phyloP scores from a whole-genome alignment of 2,329 filamentous ascomycete genomes.

The Alternaria sp. region DNA sequence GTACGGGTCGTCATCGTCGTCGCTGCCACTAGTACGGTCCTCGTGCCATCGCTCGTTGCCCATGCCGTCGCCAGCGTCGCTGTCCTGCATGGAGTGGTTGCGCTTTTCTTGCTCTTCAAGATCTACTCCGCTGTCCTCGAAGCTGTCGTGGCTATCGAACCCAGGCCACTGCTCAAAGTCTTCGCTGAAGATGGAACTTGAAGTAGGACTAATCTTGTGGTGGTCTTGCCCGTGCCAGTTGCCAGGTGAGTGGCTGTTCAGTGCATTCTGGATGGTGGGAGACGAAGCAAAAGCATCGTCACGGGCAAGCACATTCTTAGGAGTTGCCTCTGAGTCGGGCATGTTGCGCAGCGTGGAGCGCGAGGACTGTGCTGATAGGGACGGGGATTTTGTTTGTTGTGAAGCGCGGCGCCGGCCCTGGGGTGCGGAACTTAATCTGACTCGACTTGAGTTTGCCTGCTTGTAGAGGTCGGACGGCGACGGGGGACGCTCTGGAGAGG shows the following conservation, averaged over 20 bases:
- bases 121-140: conserved; percentile 47
- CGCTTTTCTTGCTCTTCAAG: conserved; percentile 45
- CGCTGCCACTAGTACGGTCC: conserved; percentile 52
- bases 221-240: conserved; percentile 31
- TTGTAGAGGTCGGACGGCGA: conserved; percentile 48
- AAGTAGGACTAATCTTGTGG: conserved; percentile 44
- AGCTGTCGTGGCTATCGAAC: conserved; percentile 41
- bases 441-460: conserved; percentile 31
- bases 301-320: conserved; percentile 21
- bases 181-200: conserved; percentile 56
- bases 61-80: conserved; percentile 49
- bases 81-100: conserved; percentile 40
- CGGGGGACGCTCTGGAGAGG: conserved; percentile 58
- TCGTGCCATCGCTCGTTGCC: conserved; percentile 46
- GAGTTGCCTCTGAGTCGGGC: conserved; percentile 29
- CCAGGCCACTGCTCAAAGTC: conserved; percentile 55
- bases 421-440: conserved; percentile 41
- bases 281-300: conserved; percentile 45
- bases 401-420: conserved; percentile 40
- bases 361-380: conserved; percentile 46
- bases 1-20: conserved; percentile 66
- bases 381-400: conserved; percentile 40
- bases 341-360: conserved; percentile 48
- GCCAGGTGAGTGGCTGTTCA: conserved; percentile 22
- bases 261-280: conserved; percentile 40